phyloP scores from a whole-genome alignment of 129 eudicot genomes.

The Arctium minus region DNA sequence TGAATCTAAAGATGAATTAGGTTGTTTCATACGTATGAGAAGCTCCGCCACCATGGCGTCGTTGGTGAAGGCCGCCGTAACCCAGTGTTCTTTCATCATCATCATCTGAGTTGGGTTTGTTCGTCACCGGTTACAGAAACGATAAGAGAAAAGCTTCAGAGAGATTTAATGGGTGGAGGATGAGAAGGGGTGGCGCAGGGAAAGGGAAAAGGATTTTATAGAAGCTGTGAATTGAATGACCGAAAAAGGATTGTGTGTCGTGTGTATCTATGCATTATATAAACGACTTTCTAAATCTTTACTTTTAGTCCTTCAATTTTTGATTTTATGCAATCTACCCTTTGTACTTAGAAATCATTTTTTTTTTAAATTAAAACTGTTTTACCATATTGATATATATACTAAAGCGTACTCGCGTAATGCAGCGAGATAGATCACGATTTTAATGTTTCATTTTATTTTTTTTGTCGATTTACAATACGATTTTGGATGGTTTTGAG shows the following conservation, averaged over 20 bases:
- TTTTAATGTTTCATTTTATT: too few relatives aligned
- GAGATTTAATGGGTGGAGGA: neutral
- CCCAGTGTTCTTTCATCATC: constrained; percentile 38
- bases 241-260: constrained; percentile 20
- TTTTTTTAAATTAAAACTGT: too few relatives aligned
- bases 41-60: constrained; percentile 40
- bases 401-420: too few relatives aligned
- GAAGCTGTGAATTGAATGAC: constrained; percentile 24
- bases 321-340: neutral
- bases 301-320: neutral
- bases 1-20: neutral
- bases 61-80: constrained; percentile 32
- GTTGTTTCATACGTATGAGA: constrained; percentile 37
- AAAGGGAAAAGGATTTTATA: constrained; percentile 24
- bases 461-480: too few relatives aligned
- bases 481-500: too few relatives aligned
- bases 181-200: constrained; percentile 1
- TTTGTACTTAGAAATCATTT: neutral
- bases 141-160: neutral
- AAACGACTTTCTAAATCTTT: neutral
- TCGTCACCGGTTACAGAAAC: neutral
- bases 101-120: constrained; percentile 1
- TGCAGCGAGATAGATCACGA: too few relatives aligned
- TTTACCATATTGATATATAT: too few relatives aligned
- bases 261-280: neutral